phyloP scores from a whole-genome alignment of 768 basidiomycete species.

The Pisolithus marmoratus region DNA sequence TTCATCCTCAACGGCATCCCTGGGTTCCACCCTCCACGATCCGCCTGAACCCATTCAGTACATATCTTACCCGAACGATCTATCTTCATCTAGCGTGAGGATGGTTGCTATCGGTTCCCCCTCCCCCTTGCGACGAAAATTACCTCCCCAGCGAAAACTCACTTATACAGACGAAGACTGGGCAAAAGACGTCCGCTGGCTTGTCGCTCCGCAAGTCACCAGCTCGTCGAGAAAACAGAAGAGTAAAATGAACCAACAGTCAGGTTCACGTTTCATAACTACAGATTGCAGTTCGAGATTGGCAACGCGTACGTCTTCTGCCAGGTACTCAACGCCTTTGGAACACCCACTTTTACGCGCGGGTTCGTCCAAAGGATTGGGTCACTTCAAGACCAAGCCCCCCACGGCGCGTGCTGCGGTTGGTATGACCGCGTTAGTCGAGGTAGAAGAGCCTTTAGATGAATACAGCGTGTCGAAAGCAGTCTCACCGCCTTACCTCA shows the following conservation, averaged over 20 bases:
- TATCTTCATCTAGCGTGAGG: slow-evolving; percentile 7
- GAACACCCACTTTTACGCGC: slow-evolving; percentile 15
- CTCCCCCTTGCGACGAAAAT: slow-evolving; percentile 5
- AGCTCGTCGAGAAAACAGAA: slow-evolving; percentile 10
- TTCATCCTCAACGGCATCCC: slow-evolving; percentile 24
- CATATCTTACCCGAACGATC: slow-evolving; percentile 24
- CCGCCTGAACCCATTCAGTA: slow-evolving; percentile 32
- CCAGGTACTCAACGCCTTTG: slow-evolving; percentile 3
- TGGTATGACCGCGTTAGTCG: slow-evolving; percentile 48
- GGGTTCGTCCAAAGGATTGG: slow-evolving; percentile 21
- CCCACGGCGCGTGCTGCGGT: slow-evolving; percentile 40
- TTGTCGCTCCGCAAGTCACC: slow-evolving; percentile 34
- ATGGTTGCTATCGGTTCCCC: slow-evolving; percentile 13
- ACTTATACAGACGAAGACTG: slow-evolving; percentile 54
- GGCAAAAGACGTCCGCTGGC: slow-evolving; percentile 65
- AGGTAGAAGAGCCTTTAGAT: slow-evolving; percentile 45
- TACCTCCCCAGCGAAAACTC: slow-evolving; percentile 20
- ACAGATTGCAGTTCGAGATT: not conserved
- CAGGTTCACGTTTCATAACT: not conserved
- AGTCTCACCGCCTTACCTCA: not conserved
- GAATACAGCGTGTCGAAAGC: slow-evolving; percentile 8
- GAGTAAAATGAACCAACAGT: slow-evolving; percentile 10
- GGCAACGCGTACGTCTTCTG: not conserved
- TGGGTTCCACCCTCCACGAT: slow-evolving; percentile 13
- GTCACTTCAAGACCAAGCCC: slow-evolving; percentile 22